A percentile compares a stretch with the other conserved stretches of the same genome.
phyloP scores from a whole-genome alignment of 2,329 filamentous ascomycete species.

The Ophiocordyceps camponoti-saundersi region DNA sequence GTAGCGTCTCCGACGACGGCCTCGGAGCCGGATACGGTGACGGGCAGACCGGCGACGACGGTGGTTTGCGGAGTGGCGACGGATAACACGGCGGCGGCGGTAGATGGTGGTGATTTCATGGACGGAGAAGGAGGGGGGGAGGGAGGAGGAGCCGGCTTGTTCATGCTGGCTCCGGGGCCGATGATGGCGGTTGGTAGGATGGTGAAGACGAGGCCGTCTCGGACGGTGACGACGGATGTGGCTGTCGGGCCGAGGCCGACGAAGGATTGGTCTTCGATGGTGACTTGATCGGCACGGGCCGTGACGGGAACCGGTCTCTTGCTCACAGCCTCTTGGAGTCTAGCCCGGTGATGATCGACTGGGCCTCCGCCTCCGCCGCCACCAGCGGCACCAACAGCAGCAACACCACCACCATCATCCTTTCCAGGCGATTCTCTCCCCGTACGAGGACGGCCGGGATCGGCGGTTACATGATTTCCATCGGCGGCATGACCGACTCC shows the following conservation, averaged over 20 bases:
- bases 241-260: conserved; percentile 16
- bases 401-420: not conserved
- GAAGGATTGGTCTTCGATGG: conserved; percentile 30
- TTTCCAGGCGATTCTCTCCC: no score
- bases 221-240: conserved; percentile 24
- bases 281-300: conserved; percentile 24
- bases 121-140: conserved; percentile 5
- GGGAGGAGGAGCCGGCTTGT: conserved; percentile 13
- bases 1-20: conserved; percentile 24
- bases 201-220: conserved; percentile 22
- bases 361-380: not conserved
- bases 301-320: conserved; percentile 18
- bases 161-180: conserved; percentile 25
- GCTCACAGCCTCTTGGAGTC: not conserved
- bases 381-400: no score
- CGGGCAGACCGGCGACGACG: conserved; percentile 19
- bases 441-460: not conserved
- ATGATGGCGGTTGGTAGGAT: conserved; percentile 28
- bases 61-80: conserved; percentile 19
- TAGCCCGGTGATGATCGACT: not conserved
- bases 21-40: conserved; percentile 23
- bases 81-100: conserved; percentile 10
- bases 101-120: not conserved
- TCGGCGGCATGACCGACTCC: conserved; percentile 1
- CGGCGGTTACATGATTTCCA: not conserved